Evolutionary conservation across 2,329 filamentous ascomycete genomes (phyloP), one percentile per base, ranked within the genome.

Genomic region (Gaeumannomyces tritici): DNA sequence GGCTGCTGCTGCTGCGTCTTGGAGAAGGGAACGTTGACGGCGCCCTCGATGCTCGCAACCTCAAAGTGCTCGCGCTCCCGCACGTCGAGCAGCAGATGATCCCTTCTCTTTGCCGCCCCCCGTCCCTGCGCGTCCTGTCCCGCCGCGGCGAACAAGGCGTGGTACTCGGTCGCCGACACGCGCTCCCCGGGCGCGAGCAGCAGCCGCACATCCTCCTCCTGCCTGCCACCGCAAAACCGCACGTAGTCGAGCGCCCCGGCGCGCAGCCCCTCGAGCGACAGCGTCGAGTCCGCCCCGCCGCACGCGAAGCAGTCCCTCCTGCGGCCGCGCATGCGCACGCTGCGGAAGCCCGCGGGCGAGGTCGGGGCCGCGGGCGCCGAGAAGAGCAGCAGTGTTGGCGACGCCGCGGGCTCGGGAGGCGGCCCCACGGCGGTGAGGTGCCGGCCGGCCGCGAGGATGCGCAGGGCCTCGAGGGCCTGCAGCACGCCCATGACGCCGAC

Each of bases 401-500:
- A 67, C 11, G 56, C 58, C 33, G 8, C 7, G 27, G 33, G 33
- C 18, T 0, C 35, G 13, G 9, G 29, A 12, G 6, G 26, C n/a
- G n/a, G n/a, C n/a, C n/a, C n/a, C n/a, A 33, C 8, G 31, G 31
- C 12, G 28, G 29, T 47, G 28, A 65, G 35, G 33, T 74, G 70
- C 2, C 69, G 67, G 4, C 68, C 67, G 0, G 66, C 66, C 3
- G 84, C 81, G 21, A 97, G 80, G n/a, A 97, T 74, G 72, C 96
- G 95, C 69, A 98, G 87, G 0, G 91, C 87, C 75, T 98, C 92
- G 1, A 96, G 78, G 0, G 95, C 93, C 76, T 98, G 95, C 62
- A 98, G 76, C 0, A 96, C 87, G 9, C 95, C 95, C 91, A 99
- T 97, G 0, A 87, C 82, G 0, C 95, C 95, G 0, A 99, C 95